phyloP scores from a whole-genome alignment of 306 rosid species.

The Oemleria cerasiformis region DNA sequence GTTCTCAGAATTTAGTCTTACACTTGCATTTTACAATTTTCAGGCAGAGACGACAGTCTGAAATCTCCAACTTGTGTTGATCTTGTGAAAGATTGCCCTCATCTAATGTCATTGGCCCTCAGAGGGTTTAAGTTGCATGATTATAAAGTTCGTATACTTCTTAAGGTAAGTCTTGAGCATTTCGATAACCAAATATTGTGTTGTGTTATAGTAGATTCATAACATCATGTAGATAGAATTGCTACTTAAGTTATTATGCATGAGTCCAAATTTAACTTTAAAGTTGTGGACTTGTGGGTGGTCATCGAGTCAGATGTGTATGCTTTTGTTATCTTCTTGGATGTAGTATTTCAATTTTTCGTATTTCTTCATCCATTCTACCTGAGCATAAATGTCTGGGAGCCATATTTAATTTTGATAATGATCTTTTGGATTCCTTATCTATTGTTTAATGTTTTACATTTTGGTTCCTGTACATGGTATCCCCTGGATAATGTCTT shows the following conservation, averaged over 20 bases:
- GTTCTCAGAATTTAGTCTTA: constrained; percentile 31
- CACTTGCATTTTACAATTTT: constrained; percentile 24
- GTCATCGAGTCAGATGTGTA: neutral
- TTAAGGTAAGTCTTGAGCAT: constrained; percentile 61
- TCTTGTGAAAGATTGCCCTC: constrained; percentile 73
- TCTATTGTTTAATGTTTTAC: neutral
- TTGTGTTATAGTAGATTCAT: neutral
- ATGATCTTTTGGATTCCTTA: neutral
- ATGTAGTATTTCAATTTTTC: neutral
- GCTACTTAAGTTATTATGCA: neutral
- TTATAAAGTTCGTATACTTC: constrained; percentile 75
- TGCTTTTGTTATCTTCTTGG: neutral
- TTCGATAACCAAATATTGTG: neutral
- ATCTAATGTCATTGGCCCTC: constrained; percentile 78
- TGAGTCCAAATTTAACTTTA: neutral
- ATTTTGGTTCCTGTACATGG: neutral
- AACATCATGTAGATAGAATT: neutral
- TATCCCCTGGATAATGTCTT: neutral
- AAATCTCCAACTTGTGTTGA: constrained; percentile 72
- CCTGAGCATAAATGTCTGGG: neutral
- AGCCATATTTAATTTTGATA: neutral
- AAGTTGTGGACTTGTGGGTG: neutral
- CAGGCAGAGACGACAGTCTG: constrained; percentile 99
- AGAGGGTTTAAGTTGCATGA: constrained; percentile 96
- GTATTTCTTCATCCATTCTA: neutral